Evolutionary conservation across 257 asterid species (phyloP).

Genomic region (Leptodermis oblonga): DNA sequence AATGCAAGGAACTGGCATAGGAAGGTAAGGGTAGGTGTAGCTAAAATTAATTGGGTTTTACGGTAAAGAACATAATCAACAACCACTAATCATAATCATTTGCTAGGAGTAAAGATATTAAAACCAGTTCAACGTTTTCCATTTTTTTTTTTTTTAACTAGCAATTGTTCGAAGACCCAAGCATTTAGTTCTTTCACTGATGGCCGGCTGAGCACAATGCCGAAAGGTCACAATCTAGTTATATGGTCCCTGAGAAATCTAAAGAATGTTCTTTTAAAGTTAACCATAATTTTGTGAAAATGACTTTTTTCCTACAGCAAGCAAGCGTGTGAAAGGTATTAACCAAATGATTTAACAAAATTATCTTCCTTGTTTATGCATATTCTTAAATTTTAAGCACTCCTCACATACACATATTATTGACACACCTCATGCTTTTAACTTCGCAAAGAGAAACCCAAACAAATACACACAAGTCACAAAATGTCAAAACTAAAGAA

Average conservation of each 20-base stretch:
- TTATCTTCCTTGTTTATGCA: background rate
- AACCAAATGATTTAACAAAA: background rate
- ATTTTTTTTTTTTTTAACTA: background rate
- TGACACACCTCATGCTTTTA: background rate
- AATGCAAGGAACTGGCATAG: background rate
- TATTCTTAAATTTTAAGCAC: background rate
- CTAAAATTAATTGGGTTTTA: background rate
- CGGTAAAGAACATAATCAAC: background rate
- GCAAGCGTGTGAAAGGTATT: background rate
- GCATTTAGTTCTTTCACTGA: background rate
- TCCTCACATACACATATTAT: background rate
- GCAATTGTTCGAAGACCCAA: background rate
- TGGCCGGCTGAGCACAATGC: conserved; percentile 1
- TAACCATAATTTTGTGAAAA: conserved; percentile 6
- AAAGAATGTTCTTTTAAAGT: background rate
- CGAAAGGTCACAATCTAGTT: conserved; percentile 8
- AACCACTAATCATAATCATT: background rate
- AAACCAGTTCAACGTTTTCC: background rate
- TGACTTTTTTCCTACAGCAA: conserved; percentile 4
- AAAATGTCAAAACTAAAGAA: background rate
- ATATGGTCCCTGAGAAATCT: conserved; percentile 4
- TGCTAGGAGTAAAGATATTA: background rate
- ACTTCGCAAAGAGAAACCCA: background rate
- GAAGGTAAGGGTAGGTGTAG: background rate
- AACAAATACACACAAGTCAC: background rate